Base-by-base conservation (phyloP, 2,329 filamentous ascomycete genomes). In the Cordyceps farinosa region DNA sequence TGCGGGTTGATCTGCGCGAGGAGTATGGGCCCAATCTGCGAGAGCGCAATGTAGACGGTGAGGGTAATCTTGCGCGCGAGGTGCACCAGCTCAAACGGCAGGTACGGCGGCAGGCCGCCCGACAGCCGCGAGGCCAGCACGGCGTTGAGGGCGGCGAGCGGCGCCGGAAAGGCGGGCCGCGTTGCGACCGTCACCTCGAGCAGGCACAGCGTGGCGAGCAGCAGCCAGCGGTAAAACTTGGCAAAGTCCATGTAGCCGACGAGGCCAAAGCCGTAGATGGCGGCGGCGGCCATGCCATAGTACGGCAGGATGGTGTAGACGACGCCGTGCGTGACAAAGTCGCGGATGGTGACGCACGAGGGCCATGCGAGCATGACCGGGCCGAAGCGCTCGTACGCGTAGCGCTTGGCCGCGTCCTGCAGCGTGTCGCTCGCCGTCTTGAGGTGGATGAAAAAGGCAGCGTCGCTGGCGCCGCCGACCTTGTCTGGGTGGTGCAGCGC, bases 341-440 rank as follows among this genome's bases (percentile, higher is more conserved):
- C 93, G 65, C 84, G 83, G 62, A 90, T 78, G 0, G 89, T 91
- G 60, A 82, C 78, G 76, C 87, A 89, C 67, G 84, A 80, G 67
- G 83, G 79, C 88, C 89, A 94, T 9, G 74, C 73, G 13, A 89
- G 75, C 27, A 93, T 82, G 34, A 86, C 85, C 0, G 91, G 88
- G 0, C 93, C 93, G 73, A 97, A 92, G 54, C 92, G 87, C 73
- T 97, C 92, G 77, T 97, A 97, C 8, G 91, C 92, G 73, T 95
- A 96, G 62, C 92, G 84, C 70, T 85, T 87, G 0, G 86, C 87
- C 2, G 90, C 86, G 71, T 95, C 87, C n/a, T 86, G 78, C 17
- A 97, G 84, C 0, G 89, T 91, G 70, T 98, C 95, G 71, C 91
- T 86, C 6, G 92, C 92, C 52, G 87, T 80, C 79, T 93, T 94